Percentiles rank a stretch among this genome's conserved stretches.
These are phyloP conservation scores for Fusarium xyrophilum DNA, from an alignment of 2,329 filamentous ascomycete species.

Conservation along the genomic window DNA sequence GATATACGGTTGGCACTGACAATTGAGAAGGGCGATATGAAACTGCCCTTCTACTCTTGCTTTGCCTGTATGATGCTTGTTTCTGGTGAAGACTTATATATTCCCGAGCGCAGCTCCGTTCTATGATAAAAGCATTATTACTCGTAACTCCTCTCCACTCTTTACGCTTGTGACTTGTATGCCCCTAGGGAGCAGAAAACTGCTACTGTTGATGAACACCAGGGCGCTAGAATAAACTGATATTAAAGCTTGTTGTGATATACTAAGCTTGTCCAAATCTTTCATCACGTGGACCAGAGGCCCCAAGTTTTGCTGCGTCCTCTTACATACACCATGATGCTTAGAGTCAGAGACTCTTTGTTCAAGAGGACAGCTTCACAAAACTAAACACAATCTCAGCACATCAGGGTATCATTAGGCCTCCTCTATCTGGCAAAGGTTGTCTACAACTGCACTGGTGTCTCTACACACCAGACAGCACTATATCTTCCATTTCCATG, in stretches of 20 bases:
- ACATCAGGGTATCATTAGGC: constrained; percentile 52
- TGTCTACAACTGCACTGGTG: constrained; percentile 32
- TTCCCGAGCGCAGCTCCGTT: constrained; percentile 43
- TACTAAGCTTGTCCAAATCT: background rate
- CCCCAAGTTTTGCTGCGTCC: background rate
- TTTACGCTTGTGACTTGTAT: background rate
- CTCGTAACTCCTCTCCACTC: background rate
- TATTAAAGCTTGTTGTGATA: background rate
- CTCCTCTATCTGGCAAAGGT: constrained; percentile 43
- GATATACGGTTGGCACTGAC: constrained; percentile 29
- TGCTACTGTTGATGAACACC: background rate
- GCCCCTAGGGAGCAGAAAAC: background rate
- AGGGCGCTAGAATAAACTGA: background rate
- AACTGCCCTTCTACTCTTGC: constrained; percentile 19
- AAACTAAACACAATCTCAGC: constrained; percentile 24
- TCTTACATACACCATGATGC: background rate
- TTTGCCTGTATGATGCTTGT: constrained; percentile 47
- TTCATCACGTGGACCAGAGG: background rate
- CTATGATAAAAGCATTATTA: constrained; percentile 14
- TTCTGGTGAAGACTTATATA: constrained; percentile 57
- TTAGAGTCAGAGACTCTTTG: background rate
- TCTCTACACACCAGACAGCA: constrained; percentile 22
- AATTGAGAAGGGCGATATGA: constrained; percentile 31
- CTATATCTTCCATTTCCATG: constrained; percentile 30
- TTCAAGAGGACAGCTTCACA: background rate